phyloP scores from a whole-genome alignment of 2,329 filamentous ascomycete species.

The Magnaporthiopsis incrustans region DNA sequence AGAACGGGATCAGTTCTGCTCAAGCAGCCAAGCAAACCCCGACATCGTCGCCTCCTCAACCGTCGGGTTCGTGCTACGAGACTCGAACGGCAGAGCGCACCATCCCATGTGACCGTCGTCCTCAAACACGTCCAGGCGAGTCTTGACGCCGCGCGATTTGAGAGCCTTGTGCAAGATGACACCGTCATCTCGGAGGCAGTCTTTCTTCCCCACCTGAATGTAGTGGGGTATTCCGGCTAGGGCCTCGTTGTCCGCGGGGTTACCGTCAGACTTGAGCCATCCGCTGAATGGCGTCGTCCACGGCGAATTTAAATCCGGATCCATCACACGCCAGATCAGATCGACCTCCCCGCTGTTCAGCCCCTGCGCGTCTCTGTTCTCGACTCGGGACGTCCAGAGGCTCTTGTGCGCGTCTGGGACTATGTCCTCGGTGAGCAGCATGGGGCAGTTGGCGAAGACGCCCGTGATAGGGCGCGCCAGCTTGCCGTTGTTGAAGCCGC shows the following conservation, averaged over 20 bases:
- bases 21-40: background rate
- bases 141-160: constrained; percentile 5
- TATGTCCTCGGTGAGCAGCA: constrained; percentile 7
- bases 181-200: constrained; percentile 11
- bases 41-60: constrained; percentile 1
- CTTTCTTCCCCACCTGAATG: constrained; percentile 8
- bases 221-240: background rate
- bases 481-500: background rate
- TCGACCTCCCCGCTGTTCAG: constrained; percentile 1
- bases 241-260: too few species aligned
- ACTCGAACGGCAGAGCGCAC: background rate
- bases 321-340: constrained; percentile 1
- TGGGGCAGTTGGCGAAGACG: constrained; percentile 4
- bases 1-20: background rate
- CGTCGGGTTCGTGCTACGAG: constrained; percentile 1
- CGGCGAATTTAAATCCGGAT: constrained; percentile 7
- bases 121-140: background rate
- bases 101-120: constrained; percentile 1
- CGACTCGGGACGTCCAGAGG: constrained; percentile 9
- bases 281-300: constrained; percentile 9
- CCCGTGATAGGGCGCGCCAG: constrained; percentile 10
- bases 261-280: background rate
- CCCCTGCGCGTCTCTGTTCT: constrained; percentile 7
- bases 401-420: constrained; percentile 7
- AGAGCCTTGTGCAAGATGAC: constrained; percentile 7